Evolutionary conservation across 331 rosid species (phyloP), one percentile per base, ranked within the genome.

Genomic region (Arachis monticola): DNA sequence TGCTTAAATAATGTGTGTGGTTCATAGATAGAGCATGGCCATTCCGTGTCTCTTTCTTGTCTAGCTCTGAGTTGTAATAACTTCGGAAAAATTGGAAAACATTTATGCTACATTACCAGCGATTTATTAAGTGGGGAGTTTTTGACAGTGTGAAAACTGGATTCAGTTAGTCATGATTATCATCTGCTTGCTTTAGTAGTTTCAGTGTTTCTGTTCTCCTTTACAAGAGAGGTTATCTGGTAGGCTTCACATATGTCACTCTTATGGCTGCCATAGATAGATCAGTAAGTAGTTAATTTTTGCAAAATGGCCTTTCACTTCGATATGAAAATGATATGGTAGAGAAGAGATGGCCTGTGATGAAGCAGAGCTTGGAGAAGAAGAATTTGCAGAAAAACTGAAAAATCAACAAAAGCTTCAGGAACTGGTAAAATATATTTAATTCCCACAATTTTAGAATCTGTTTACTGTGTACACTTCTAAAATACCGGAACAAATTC

Each of bases 271-370:
- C 30, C 40, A 5, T 27, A 41, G 57, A 56, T 60, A 60, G 77
- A 27, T 56, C 58, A 48, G 59, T 72, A 7, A 77, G 11, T 56
- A 42, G 10, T 41, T 40, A 17, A 12, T 14, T 46, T 66, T 48
- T 65, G 74, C 13, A 30, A 44, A 41, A 45, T 52, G 65, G 52
- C 44, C 57, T 78, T 65, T 27, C 69, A 51, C 60, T 60, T 2
- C 77, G 69, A 27, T 73, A 42, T 63, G 72, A 56, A 70, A 66
- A 42, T 63, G 64, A 56, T 67, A 66, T 79, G 78, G 60, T 78
- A 91, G 97, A 79, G 98, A 93, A 82, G 98, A 91, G 83, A 79
- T 84, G 84, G 93, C 92, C 31, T 91, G 98, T 32, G 96, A 93
- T 80, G 97, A 93, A 83, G 98, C 97, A 31, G 91, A 89, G 75